These are phyloP conservation scores for Pseudogymnoascus sp. DNA, from an alignment of 2,329 filamentous ascomycete species.

Conservation along the genomic window DNA sequence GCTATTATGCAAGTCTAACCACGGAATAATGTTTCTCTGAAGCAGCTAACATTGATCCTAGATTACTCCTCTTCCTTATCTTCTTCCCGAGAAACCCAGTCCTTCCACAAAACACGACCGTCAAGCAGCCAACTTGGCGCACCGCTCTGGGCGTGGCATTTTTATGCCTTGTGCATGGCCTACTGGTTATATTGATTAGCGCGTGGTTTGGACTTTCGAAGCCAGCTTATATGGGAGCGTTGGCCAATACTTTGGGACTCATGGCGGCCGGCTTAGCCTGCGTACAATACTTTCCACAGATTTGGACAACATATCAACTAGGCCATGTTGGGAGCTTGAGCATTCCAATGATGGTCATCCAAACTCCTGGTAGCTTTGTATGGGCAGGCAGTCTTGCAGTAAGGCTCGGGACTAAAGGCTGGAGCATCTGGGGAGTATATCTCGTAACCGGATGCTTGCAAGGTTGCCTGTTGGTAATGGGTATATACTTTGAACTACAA, in stretches of 20 bases:
- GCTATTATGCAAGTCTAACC: slow-evolving; percentile 66
- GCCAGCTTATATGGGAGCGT: slow-evolving; percentile 59
- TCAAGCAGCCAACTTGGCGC: slow-evolving; percentile 59
- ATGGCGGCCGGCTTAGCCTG: slow-evolving; percentile 71
- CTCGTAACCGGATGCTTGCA: slow-evolving; percentile 81
- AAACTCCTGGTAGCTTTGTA: slow-evolving; percentile 85
- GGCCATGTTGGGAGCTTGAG: slow-evolving; percentile 86
- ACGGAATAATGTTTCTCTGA: background rate
- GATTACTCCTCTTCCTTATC: slow-evolving; percentile 85
- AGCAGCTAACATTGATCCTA: slow-evolving; percentile 31
- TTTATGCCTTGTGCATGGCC: slow-evolving; percentile 66
- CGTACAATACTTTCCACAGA: slow-evolving; percentile 92
- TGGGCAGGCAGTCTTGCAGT: slow-evolving; percentile 80
- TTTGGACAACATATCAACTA: slow-evolving; percentile 80
- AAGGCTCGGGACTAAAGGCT: slow-evolving; percentile 72
- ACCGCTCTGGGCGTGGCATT: slow-evolving; percentile 71
- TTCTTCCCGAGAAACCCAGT: slow-evolving; percentile 70
- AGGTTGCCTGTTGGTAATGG: slow-evolving; percentile 72
- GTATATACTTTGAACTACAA: slow-evolving; percentile 63
- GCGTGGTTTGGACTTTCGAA: slow-evolving; percentile 58
- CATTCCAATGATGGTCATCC: slow-evolving; percentile 97
- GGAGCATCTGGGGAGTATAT: slow-evolving; percentile 94
- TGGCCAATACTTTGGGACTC: slow-evolving; percentile 81
- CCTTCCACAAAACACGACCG: slow-evolving; percentile 27
- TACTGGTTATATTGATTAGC: slow-evolving; percentile 63